Base-by-base conservation (phyloP, 2,329 filamentous ascomycete genomes). In the Coniochaeta ligniaria region DNA sequence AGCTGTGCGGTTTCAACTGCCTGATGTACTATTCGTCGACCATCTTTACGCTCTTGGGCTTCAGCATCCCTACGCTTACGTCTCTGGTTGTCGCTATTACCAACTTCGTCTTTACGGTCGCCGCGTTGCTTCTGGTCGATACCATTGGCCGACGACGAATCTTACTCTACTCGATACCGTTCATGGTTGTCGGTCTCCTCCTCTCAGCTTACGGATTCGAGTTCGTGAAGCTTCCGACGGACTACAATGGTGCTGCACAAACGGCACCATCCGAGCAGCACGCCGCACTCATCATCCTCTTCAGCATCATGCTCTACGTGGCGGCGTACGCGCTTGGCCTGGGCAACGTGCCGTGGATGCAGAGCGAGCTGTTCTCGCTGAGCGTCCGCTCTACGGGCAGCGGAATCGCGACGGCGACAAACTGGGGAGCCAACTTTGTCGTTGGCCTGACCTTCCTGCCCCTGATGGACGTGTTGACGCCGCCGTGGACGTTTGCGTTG, bases 261-360 rank as follows among this genome's bases (percentile, higher is more conserved):
- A 59, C 64, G 20, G 57, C 63, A 41, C 60, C 67, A 31, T 61
- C 59, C 60, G 57, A 65, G 57, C 57, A 64, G 35, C 67, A 71
- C 17, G 78, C 81, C 0, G 79, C 83, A 3, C 61, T 78, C 31
- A 70, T 87, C 20, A 88, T 97, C 50, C 82, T 97, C 2, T 64
- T 84, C 45, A 89, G 89, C 64, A 88, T 97, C 72, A 88, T 92
- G 73, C 66, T 92, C 8, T 97, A 96, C 73, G 92, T 96, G 1
- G 89, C 91, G 9, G 82, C 88, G 1, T 98, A 96, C 71, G 94
- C 94, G 1, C 79, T 93, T 1, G 94, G 94, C 2, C 81, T 98
- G 2, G 94, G 94, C 9, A 96, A 92, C 67, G 92, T 98, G 2
- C 93, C 94, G 0, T 98, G 94, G 94, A 94, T 96, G 81, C 93